Evolutionary conservation across 495 filamentous ascomycete genomes (phyloP), one percentile per base, ranked within the genome.

Genomic region (Talaromyces ruber): DNA sequence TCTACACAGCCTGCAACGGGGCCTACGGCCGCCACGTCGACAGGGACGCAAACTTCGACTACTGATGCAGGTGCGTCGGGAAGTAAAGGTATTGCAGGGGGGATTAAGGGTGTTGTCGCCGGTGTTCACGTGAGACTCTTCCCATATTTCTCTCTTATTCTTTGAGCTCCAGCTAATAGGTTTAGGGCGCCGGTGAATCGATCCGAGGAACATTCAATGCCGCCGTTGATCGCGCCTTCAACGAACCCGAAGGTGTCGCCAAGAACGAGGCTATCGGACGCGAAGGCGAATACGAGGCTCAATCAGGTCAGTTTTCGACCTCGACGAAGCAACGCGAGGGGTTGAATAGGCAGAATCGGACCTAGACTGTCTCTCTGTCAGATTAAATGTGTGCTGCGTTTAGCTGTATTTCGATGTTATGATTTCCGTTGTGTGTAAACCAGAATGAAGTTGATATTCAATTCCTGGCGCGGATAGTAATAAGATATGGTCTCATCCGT

Each of bases 131-230:
- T 76, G 66, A 68, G 74, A 74, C 14, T 16, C 34, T 34, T 43
- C 43, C 18, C 21, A 4, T 11, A 52, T 24, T 9, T 16, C 24
- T 57, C 14, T 39, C 16, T 39, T 26, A 21, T 22, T n/a, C n/a
- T n/a, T 1, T 51, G 7, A 57, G 39, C 45, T 18, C 14, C 5
- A 39, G 4, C 34, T 56, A 16, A 39, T 21, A 14, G n/a, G 18
- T 24, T 29, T 45, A 78, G 75, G 77, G 77, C 7, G 68, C 70
- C 22, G 76, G 76, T n/a, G 77, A 79, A 63, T 71, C 74, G 2
- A 66, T 79, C n/a, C 74, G 77, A n/a, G 77, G 77, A 4, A 68
- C 67, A 5, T 25, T 79, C 22, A 74, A 65, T 58, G 66, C 73
- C 3, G 71, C 73, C 0, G 72, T 79, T 51, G 77, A 80, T 52